Evolutionary conservation across 345 rosid species (phyloP).

Genomic region (Lumnitzera racemosa): DNA sequence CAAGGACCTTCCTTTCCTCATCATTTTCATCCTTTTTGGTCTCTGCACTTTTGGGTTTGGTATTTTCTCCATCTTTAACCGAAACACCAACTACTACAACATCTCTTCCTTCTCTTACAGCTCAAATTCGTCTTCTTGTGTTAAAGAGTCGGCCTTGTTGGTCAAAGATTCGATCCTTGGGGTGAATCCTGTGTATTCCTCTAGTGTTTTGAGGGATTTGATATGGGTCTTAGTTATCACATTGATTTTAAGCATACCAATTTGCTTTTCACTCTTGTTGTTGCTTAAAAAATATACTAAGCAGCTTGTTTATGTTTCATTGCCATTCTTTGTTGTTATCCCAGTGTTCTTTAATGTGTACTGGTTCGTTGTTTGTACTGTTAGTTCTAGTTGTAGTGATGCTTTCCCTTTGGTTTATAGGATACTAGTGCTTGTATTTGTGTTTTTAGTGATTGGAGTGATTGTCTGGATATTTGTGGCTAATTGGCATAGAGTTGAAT

Average conservation of each 20-base stretch:
- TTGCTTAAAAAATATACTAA: constrained; percentile 77
- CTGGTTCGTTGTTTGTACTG: constrained; percentile 87
- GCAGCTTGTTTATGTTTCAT: constrained; percentile 66
- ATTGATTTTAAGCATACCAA: constrained; percentile 58
- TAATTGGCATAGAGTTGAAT: constrained; percentile 78
- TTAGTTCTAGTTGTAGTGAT: constrained; percentile 57
- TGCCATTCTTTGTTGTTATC: constrained; percentile 67
- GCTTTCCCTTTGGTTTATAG: constrained; percentile 64
- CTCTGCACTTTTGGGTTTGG: constrained; percentile 70
- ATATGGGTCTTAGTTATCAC: constrained; percentile 69
- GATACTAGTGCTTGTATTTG: constrained; percentile 55
- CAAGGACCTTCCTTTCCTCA: constrained; percentile 67
- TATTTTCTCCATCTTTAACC: constrained; percentile 55
- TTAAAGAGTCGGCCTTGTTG: constrained; percentile 10
- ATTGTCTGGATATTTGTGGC: constrained; percentile 70
- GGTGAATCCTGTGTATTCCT: constrained; percentile 17
- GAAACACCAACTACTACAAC: constrained; percentile 40
- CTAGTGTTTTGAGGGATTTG: constrained; percentile 32
- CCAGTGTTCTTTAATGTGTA: constrained; percentile 71
- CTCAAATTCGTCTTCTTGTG: constrained; percentile 5
- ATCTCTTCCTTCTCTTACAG: constrained; percentile 52
- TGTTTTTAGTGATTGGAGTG: constrained; percentile 60
- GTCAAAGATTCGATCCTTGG: constrained; percentile 1
- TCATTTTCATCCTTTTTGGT: constrained; percentile 56
- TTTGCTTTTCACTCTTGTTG: constrained; percentile 55